Evolutionary conservation across 148 eudicot genomes (phyloP), one percentile per base, ranked within the genome.

Genomic region (Amaranthus cruentus): DNA sequence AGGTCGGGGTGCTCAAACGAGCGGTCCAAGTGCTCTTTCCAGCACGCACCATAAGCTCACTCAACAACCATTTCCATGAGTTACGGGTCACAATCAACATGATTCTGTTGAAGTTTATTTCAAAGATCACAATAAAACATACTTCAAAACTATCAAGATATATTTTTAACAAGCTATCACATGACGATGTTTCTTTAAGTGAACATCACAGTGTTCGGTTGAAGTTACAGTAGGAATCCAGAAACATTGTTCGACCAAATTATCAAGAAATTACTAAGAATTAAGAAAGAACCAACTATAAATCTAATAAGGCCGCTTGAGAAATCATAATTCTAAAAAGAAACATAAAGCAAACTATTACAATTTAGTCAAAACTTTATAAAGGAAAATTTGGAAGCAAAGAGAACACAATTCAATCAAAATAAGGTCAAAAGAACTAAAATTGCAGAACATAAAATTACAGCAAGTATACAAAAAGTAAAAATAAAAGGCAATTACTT

Each of bases 401-500:
- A n/a, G 28, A 57, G 18, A 3, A 57, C 3, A n/a, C 4, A 58
- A 58, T 2, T n/a, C 6, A 6, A 42, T 9, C 10, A 62, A 8
- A 66, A 66, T 66, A n/a, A 66, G 13, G 43, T 42, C 43, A 66
- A 66, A 66, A 3, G 7, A 46, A 14, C 3, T 0, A 66, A n/a
- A 55, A 57, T 4, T 8, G 44, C 3, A 68, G 68, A 1, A 2
- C 50, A 52, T 60, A 9, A 65, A 62, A 7, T 18, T 10, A 58
- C 11, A 73, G 5, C 10, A 9, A 50, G 47, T 18, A 13, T 14
- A 14, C 15, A 44, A 4, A 15, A 44, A 64, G 15, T 7, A 28
- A 61, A 56, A 57, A n/a, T 60, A 15, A 73, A 10, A 6, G 3
- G 60, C 21, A 81, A 80, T 80, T 77, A 85, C 93, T 18, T 79